These are phyloP conservation scores for Pulveroboletus sp. DNA, from an alignment of 768 basidiomycete genomes.

Conservation along the genomic window DNA sequence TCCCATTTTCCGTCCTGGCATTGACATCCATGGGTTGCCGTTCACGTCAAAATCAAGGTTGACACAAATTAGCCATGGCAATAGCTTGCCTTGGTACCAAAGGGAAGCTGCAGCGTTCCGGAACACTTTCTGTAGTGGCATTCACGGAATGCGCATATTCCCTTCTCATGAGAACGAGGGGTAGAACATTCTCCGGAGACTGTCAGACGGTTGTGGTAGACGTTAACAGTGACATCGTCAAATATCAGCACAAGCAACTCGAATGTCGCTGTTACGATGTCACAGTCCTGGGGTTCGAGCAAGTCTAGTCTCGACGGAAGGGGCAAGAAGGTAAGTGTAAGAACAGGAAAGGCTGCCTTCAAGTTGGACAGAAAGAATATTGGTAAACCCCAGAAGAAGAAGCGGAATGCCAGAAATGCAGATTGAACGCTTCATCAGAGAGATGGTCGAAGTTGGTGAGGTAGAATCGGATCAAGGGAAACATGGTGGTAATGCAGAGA, in stretches of 20 bases:
- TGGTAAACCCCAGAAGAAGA: neutral
- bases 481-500: neutral
- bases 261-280: neutral
- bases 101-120: constrained; percentile 41
- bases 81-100: constrained; percentile 37
- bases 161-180: constrained; percentile 34
- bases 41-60: neutral
- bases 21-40: constrained; percentile 41
- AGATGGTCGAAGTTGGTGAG: neutral
- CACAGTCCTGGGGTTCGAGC: neutral
- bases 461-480: constrained; percentile 5
- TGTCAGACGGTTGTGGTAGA: constrained; percentile 39
- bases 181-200: constrained; percentile 43
- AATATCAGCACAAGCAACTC: neutral
- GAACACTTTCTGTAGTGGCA: constrained; percentile 42
- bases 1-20: constrained; percentile 43
- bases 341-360: constrained; percentile 37
- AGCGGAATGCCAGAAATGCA: constrained; percentile 6
- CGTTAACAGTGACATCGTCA: neutral
- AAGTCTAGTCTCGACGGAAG: neutral
- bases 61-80: neutral
- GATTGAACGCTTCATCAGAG: constrained; percentile 1
- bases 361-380: constrained; percentile 7
- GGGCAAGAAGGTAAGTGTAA: constrained; percentile 26
- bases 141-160: constrained; percentile 43